Conservation (phyloP, 2,329 filamentous ascomycete genomes). For the Aspergillus vadensis region DNA sequence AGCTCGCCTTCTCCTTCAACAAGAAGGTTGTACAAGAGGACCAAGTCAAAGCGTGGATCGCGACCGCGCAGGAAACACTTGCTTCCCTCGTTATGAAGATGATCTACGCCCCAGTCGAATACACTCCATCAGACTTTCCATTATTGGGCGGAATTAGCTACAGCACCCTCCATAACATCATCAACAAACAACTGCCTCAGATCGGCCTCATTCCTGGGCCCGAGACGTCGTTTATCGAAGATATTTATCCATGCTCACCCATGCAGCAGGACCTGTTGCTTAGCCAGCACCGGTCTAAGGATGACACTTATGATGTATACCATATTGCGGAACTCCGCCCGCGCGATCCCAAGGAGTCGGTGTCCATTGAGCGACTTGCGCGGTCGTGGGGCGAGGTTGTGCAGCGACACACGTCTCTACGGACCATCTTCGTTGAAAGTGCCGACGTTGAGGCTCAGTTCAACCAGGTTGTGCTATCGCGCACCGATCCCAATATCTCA, state of each 20-base stretch:
- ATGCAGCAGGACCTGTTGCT: constrained; percentile 20
- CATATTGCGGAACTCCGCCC: background rate
- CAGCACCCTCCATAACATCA: background rate
- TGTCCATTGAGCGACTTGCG: background rate
- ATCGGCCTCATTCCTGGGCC: background rate
- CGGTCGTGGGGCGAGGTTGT: constrained; percentile 17
- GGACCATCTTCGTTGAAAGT: constrained; percentile 17
- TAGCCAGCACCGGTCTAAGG: constrained; percentile 12
- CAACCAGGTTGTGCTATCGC: constrained; percentile 14
- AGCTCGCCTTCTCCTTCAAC: background rate
- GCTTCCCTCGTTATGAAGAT: background rate
- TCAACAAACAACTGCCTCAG: background rate
- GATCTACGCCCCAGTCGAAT: background rate
- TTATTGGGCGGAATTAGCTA: background rate
- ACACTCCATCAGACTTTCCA: constrained; percentile 2
- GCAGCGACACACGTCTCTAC: constrained; percentile 16
- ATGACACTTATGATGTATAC: background rate
- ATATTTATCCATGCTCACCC: constrained; percentile 19
- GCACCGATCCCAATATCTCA: background rate
- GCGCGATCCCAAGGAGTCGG: background rate
- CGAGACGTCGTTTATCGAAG: constrained; percentile 1
- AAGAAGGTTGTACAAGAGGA: background rate
- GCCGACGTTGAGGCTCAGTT: background rate
- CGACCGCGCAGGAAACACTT: background rate
- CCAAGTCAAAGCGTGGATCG: background rate